These are phyloP conservation scores for Phycomyces blakesleeanus DNA, from an alignment of 192 early-diverging fungal genomes.

Conservation along the genomic window DNA sequence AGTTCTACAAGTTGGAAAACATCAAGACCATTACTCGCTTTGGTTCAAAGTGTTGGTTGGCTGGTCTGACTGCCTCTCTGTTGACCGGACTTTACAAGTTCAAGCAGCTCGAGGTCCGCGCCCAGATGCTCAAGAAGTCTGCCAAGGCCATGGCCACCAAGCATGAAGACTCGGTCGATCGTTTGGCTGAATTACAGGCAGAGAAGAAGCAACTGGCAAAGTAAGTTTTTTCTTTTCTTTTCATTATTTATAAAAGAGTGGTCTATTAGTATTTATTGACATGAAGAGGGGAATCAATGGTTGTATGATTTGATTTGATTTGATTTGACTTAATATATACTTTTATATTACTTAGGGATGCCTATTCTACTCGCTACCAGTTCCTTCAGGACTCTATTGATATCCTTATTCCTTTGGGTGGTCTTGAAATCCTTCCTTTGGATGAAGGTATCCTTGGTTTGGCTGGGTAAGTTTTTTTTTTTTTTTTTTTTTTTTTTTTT, in stretches of 20 bases:
- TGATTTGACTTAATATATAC: too few species aligned
- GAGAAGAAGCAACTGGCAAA: conserved; percentile 41
- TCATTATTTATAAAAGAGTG: too few species aligned
- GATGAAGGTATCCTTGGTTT: conserved; percentile 71
- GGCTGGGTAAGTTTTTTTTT: conserved; percentile 47
- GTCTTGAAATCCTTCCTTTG: conserved; percentile 57
- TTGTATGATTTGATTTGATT: too few species aligned
- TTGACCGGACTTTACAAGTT: conserved; percentile 64
- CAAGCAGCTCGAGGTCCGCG: conserved; percentile 45
- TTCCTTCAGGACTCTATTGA: conserved; percentile 69
- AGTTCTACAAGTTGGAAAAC: conserved; percentile 33
- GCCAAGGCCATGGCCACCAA: conserved; percentile 13
- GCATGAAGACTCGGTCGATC: conserved; percentile 31
- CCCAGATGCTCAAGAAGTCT: conserved; percentile 33
- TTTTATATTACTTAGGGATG: conserved; percentile 51
- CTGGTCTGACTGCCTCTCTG: conserved; percentile 59
- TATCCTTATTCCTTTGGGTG: conserved; percentile 63
- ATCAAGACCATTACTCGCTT: conserved; percentile 58
- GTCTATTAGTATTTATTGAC: too few species aligned
- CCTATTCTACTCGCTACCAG: conserved; percentile 42
- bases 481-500: background rate
- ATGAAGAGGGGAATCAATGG: too few species aligned
- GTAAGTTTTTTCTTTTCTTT: conserved; percentile 33
- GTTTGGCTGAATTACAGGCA: conserved; percentile 30
- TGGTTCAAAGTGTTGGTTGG: conserved; percentile 66